phyloP scores from a whole-genome alignment of 225 moss, liverwort and hornwort genomes.

The Pleurozium schreberi region DNA sequence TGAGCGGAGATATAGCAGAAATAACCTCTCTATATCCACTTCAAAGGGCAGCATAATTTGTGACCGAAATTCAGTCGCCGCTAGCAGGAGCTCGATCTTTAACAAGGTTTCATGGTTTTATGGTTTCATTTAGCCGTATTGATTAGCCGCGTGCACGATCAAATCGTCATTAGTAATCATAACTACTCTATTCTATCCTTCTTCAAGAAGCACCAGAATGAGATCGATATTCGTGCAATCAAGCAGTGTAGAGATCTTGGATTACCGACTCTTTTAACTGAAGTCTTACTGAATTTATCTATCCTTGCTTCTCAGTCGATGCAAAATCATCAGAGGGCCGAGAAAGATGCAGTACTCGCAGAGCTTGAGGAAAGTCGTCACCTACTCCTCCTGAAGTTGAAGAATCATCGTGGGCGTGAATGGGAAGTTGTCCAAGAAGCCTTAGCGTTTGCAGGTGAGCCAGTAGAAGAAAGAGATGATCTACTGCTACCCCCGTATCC shows the following conservation, averaged over 20 bases:
- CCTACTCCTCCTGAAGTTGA: constrained; percentile 59
- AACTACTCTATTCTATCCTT: neutral
- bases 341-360: constrained; percentile 77
- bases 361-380: constrained; percentile 86
- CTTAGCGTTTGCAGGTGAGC: constrained; percentile 92
- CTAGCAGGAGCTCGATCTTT: neutral
- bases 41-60: neutral
- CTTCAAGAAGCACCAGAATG: neutral
- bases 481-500: constrained; percentile 83
- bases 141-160: neutral
- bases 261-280: neutral
- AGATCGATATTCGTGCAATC: neutral
- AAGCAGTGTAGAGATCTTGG: neutral
- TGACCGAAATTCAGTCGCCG: neutral
- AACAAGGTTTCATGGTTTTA: neutral
- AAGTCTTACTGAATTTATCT: neutral
- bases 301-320: constrained; percentile 42
- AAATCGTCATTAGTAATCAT: neutral
- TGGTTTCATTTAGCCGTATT: neutral
- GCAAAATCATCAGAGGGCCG: constrained; percentile 79
- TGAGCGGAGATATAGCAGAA: neutral
- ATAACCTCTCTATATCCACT: neutral
- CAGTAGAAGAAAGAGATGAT: constrained; percentile 78
- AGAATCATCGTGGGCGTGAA: constrained; percentile 80
- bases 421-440: constrained; percentile 94